phyloP scores from a whole-genome alignment of 2,329 filamentous ascomycete genomes.

The Phaeophleospora eucalypticola region DNA sequence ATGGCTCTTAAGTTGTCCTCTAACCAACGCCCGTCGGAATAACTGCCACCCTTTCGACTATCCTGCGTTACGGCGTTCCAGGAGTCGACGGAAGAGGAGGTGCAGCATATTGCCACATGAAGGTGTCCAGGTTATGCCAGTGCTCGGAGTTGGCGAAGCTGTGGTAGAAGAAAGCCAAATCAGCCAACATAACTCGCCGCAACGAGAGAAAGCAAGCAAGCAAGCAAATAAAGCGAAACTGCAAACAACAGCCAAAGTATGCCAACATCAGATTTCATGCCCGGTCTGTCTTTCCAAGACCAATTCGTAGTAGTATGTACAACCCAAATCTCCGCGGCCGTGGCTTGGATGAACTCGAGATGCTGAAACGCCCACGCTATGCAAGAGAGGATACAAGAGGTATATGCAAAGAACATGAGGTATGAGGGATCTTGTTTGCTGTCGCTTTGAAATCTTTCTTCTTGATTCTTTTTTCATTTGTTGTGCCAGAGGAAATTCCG shows the following conservation, averaged over 20 bases:
- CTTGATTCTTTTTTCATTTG: slow-evolving; percentile 33
- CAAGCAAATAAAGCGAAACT: neutral
- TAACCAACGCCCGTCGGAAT: too few relatives aligned
- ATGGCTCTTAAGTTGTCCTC: too few relatives aligned
- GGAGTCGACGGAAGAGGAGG: slow-evolving; percentile 18
- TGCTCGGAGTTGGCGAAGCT: slow-evolving; percentile 28
- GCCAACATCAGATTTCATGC: neutral
- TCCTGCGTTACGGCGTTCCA: slow-evolving; percentile 5
- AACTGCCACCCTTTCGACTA: too few relatives aligned
- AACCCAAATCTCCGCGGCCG: neutral
- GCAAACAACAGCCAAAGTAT: neutral
- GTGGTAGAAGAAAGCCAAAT: slow-evolving; percentile 6
- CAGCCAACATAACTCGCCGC: slow-evolving; percentile 3
- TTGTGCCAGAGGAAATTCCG: slow-evolving; percentile 85
- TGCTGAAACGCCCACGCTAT: slow-evolving; percentile 14
- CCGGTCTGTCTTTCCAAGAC: neutral
- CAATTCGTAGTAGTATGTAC: slow-evolving; percentile 1
- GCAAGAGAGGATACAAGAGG: slow-evolving; percentile 1
- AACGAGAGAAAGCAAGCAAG: neutral
- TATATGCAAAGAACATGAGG: neutral
- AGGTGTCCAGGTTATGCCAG: slow-evolving; percentile 23
- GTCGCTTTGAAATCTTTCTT: neutral
- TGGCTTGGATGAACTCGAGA: too few relatives aligned
- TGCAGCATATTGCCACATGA: slow-evolving; percentile 22
- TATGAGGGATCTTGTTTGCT: neutral